Base-by-base conservation (phyloP, 208 protist genomes). In the Balamuthia mandrillaris region DNA sequence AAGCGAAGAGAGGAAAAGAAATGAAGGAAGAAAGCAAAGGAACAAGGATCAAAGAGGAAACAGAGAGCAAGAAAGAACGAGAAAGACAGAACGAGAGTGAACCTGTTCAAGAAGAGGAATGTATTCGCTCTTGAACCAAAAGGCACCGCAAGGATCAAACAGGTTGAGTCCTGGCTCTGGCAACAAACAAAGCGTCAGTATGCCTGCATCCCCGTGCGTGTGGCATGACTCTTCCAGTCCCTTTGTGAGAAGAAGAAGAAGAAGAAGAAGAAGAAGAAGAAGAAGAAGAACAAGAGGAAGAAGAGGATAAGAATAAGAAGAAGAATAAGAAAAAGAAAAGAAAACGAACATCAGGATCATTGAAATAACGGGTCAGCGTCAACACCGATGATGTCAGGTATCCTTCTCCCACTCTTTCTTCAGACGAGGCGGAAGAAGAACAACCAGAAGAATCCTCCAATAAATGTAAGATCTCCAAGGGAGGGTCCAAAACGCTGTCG, bases 291-390 rank as follows among this genome's bases (percentile, higher is more conserved):
- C 58, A 31, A 9, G 10, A 9, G 31, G 1, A 47, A 51, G 39
- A 74, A 12, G 9, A 31, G 16, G 58, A 10, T 1, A 1, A n/a
- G 14, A 2, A 1, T 24, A 33, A 29, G 21, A 33, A 3, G 39
- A 1, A 31, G 16, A n/a, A 3, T 33, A 31, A 65, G 39, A 10
- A 3, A 65, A 31, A 37, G 58, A 1, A 10, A n/a, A 21, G 39
- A 12, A 3, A 12, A 18, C 37, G 6, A 6, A 33, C 27, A 39
- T 4, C 6, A 3, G 4, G 10, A 9, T 3, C 37, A 33, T 75
- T 75, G 66, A 75, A 75, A 45, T 75, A 75, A n/a, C 37, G 66
- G 21, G 42, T 75, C 24, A 75, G 66, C 29, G 44, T 47, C 41
- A 75, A n/a, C 5, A 75, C 66, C 7, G 66, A 75, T 39, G n/a